Base-by-base conservation (phyloP, 1,284 basidiomycete species). In the Moniliella sp. region DNA sequence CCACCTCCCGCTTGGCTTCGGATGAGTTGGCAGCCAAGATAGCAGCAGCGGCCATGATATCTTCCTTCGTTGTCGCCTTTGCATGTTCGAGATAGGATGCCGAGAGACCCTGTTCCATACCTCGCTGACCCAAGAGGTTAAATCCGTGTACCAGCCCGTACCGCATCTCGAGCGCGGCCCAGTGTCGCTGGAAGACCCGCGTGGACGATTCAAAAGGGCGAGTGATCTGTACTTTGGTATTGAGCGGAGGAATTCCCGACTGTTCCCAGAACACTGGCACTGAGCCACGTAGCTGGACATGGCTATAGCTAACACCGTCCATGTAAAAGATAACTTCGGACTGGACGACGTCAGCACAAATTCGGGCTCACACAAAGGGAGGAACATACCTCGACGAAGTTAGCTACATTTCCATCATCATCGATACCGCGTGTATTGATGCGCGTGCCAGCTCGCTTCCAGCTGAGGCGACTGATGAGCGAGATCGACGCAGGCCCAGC, bases 361-460 rank as follows among this genome's bases (percentile, higher is more conserved):
- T n/a, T n/a, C n/a, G n/a, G n/a, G n/a, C n/a, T n/a, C n/a, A n/a
- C n/a, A n/a, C n/a, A n/a, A n/a, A n/a, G 21, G n/a, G 21, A 23
- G n/a, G 21, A 7, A 23, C n/a, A 7, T n/a, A 23, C 21, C 21
- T 23, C 88, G 19, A 91, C 91, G 62, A 93, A 94, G 57, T 97
- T 94, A 30, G 91, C 91, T 12, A 79, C 80, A 56, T 91, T 78
- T 25, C 91, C 88, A 49, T 93, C 83, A 58, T 99, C 91, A 56
- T 97, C 91, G 14, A 99, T 78, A 0, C 91, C 91, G 36, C 91
- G 72, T 2, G 86, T 88, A 54, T 93, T 88, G 66, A 93, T 97
- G 18, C 91, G 73, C 12, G 91, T 94, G 2, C 91, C 91, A 12
- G 91, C 88, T 40, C 86, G 70, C 62, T 84, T 88, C 74, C 80